These are phyloP conservation scores for Vigna mungo DNA, from an alignment of 306 rosid genomes.

Conservation along the genomic window DNA sequence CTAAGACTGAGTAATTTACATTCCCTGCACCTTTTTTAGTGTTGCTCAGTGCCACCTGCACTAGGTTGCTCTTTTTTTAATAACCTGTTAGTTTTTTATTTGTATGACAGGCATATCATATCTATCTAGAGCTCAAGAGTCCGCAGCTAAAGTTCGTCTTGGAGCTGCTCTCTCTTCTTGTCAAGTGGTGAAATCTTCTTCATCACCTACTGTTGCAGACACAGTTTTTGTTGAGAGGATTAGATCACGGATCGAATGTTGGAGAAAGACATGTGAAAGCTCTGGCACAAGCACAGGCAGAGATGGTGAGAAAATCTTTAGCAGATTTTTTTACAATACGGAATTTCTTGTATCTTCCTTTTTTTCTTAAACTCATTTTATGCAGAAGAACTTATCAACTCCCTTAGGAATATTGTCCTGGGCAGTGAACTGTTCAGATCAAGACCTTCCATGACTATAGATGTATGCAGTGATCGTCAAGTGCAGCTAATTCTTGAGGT, in stretches of 20 bases:
- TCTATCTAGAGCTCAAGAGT: conserved; percentile 84
- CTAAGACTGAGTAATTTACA: not conserved
- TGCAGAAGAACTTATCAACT: conserved; percentile 70
- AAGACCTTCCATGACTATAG: conserved; percentile 76
- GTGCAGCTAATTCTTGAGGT: conserved; percentile 82
- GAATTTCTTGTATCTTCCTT: conserved; percentile 18
- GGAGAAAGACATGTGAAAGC: conserved; percentile 63
- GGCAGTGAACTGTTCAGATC: conserved; percentile 66
- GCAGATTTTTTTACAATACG: conserved; percentile 7
- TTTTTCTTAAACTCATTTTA: conserved; percentile 36
- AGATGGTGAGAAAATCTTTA: conserved; percentile 59
- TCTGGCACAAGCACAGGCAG: conserved; percentile 47
- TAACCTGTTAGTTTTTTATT: conserved; percentile 18
- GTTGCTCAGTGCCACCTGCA: not conserved
- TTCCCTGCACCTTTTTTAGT: not conserved
- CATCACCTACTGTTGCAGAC: conserved; percentile 68
- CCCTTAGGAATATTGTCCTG: conserved; percentile 65
- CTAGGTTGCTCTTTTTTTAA: not conserved
- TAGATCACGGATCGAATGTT: conserved; percentile 64
- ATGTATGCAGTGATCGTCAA: conserved; percentile 88
- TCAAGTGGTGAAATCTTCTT: conserved; percentile 49
- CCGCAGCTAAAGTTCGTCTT: conserved; percentile 57
- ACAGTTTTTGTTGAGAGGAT: conserved; percentile 70
- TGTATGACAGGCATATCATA: conserved; percentile 77
- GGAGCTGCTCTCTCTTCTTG: conserved; percentile 53